Evolutionary conservation across 1,284 basidiomycete species (phyloP).

Genomic region (Melampsora occidentalis): DNA sequence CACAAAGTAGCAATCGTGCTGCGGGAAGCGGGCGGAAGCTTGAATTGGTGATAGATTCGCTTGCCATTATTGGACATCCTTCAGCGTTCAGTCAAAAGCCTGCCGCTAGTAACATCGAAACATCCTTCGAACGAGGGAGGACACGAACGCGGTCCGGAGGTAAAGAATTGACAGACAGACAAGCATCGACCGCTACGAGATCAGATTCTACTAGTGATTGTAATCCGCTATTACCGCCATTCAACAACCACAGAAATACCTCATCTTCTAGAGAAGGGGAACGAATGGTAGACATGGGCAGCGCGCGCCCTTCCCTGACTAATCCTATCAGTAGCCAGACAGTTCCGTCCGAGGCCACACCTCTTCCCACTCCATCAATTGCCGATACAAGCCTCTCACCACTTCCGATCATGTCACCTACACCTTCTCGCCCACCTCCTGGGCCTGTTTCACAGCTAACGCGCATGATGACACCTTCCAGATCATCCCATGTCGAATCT

Average conservation of each 20-base stretch:
- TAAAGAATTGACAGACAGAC: slow-evolving; percentile 10
- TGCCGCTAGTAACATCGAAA: slow-evolving; percentile 1
- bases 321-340: background rate
- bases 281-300: background rate
- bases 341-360: background rate
- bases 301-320: background rate
- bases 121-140: slow-evolving; percentile 36
- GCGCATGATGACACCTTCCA: slow-evolving; percentile 38
- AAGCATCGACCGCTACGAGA: background rate
- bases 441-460: slow-evolving; percentile 42
- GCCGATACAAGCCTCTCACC: background rate
- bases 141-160: slow-evolving; percentile 38
- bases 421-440: slow-evolving; percentile 17
- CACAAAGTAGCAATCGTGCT: background rate
- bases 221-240: background rate
- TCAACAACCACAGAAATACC: background rate
- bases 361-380: background rate
- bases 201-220: background rate
- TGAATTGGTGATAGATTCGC: slow-evolving; percentile 38
- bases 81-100: slow-evolving; percentile 25
- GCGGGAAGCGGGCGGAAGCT: slow-evolving; percentile 25
- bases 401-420: slow-evolving; percentile 21
- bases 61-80: slow-evolving; percentile 43
- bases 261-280: slow-evolving; percentile 1
- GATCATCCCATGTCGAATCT: slow-evolving; percentile 22